Evolutionary conservation across 164 flowering plant genomes (phyloP), one percentile per base, ranked within the genome.

Genomic region (Piper longum): DNA sequence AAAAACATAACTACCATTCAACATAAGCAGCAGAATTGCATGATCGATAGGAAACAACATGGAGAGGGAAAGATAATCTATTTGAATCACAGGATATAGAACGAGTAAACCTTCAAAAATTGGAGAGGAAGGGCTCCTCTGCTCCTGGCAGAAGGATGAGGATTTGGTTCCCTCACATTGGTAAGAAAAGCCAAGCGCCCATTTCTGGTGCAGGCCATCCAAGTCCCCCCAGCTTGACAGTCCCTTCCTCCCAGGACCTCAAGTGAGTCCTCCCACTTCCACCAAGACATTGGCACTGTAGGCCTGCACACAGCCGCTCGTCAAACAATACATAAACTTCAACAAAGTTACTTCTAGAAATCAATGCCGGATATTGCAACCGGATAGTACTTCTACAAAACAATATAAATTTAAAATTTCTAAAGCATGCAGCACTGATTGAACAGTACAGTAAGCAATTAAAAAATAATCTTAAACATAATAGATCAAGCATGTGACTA

Each of bases 171-270:
- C 61, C 84, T 58, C 9, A 88, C 80, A 71, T 91, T 88, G 0
- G 98, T 87, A 42, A 88, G 67, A 62, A 91, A 91, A 41, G 89
- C 91, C 58, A 91, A 16, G 59, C 72, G 80, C 7, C 96, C 95
- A 60, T 72, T 55, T 73, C 71, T 75, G 3, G 76, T 67, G 69
- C 76, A 87, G 66, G 82, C 98, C 71, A 91, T 51, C 98, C 98
- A 91, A n/a, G 98, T 87, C 19, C 96, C 96, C 18, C 98, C 96
- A 4, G 82, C 96, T 12, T 69, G 42, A 66, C 63, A 85, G 69
- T 91, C 98, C 74, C 85, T 81, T 2, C 98, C 96, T 3, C 96
- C 98, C 61, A 87, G 51, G 64, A 88, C 82, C 56, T 81, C 75
- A 19, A 66, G 73, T 40, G 64, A 63, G 39, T 73, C 85, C 60